Base-by-base conservation (phyloP, 306 rosid genomes). In the Cucumis hystrix region DNA sequence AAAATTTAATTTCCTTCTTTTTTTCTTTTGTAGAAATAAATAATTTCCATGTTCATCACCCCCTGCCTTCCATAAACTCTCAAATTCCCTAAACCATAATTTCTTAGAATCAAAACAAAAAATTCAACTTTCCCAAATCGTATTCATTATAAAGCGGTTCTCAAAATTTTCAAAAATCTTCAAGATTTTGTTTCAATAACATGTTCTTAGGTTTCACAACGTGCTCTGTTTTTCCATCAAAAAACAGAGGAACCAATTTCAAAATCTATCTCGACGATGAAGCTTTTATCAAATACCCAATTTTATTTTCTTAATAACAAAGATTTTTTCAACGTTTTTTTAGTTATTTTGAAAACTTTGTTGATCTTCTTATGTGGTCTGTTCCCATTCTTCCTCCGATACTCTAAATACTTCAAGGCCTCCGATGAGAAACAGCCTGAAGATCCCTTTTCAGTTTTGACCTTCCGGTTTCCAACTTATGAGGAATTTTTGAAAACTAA, bases 401-500 rank as follows among this genome's bases (percentile, higher is more conserved):
- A 43, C 75, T 69, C 21, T 39, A 21, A 8, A 8, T 69, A 21
- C 57, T 45, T 12, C 15, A 45, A 69, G 13, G 1, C 64, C 73
- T 39, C 30, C 47, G 9, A 75, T 0, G 79, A 63, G 57, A 21
- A 77, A 54, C 80, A 28, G 30, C 30, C 30, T 28, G 30, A 28
- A 1, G 30, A 28, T 2, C 87, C 85, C 4, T 76, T 83, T 73
- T 82, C 89, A 43, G 90, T 82, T 47, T 87, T 93, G 67, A 91
- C 84, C 82, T 93, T 93, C 56, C 82, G 84, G 83, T 91, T 87
- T 78, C 98, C 87, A 79, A 88, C 77, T 13, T 84, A 83, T 10
- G 93, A 88, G 55, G 89, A 89, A 61, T 81, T 79, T 57, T 54
- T 80, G 14, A 82, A 61, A 77, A 70, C 11, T 12, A n/a, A 33